Evolutionary conservation across 1,284 basidiomycete genomes (phyloP).

Genomic region (Cryptococcus deneoformans): DNA sequence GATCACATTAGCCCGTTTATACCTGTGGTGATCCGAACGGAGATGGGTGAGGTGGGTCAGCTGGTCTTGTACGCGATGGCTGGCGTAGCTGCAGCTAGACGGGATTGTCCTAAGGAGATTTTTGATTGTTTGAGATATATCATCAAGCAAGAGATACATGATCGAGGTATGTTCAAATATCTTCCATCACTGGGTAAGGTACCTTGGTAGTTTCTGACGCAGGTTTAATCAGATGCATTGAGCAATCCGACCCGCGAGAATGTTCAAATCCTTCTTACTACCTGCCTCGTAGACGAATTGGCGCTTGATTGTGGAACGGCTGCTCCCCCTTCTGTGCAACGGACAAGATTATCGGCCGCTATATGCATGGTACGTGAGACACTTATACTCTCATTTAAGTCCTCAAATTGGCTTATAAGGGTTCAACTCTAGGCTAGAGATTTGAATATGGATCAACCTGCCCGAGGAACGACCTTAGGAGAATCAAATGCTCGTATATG

Average conservation of each 20-base stretch:
- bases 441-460: no score
- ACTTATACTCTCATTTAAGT: no score
- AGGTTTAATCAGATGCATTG: constrained; percentile 11
- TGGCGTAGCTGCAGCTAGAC: constrained; percentile 22
- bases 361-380: constrained; percentile 17
- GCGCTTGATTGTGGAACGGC: constrained; percentile 15
- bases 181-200: neutral
- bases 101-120: constrained; percentile 22
- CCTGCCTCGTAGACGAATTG: constrained; percentile 27
- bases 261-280: constrained; percentile 22
- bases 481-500: constrained; percentile 15
- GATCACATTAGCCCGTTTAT: constrained; percentile 18
- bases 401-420: no score
- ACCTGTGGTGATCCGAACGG: constrained; percentile 20
- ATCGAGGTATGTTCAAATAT: constrained; percentile 14
- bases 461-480: no score
- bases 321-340: constrained; percentile 14
- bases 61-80: constrained; percentile 24
- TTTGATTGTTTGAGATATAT: constrained; percentile 23
- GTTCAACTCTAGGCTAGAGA: no score
- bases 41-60: constrained; percentile 14
- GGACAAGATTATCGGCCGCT: constrained; percentile 19
- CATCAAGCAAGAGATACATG: constrained; percentile 16
- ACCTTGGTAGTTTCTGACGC: neutral
- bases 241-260: constrained; percentile 20